Conservation (phyloP, 768 basidiomycete species). For the Melanogaster broomeanus region DNA sequence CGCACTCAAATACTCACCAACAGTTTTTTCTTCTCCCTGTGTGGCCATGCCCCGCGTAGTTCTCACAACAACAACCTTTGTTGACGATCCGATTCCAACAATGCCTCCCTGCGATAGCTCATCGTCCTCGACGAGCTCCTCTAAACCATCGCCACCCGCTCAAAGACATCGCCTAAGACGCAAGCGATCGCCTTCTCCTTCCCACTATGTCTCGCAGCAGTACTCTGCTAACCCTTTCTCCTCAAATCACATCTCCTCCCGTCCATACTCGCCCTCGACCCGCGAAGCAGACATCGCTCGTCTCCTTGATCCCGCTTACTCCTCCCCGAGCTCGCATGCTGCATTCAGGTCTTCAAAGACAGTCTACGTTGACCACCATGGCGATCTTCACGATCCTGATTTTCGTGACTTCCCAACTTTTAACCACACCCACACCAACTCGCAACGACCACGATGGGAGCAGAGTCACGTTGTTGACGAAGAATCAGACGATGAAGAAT, state of each 20-base stretch:
- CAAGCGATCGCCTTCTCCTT: slow-evolving; percentile 29
- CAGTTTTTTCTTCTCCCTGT: background rate
- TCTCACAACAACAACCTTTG: background rate
- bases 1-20: background rate
- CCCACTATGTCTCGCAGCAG: slow-evolving; percentile 18
- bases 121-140: slow-evolving; percentile 17
- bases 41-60: slow-evolving; percentile 2
- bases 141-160: slow-evolving; percentile 15
- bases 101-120: slow-evolving; percentile 21
- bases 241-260: slow-evolving; percentile 10
- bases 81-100: slow-evolving; percentile 5
- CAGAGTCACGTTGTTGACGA: slow-evolving; percentile 30
- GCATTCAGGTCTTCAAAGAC: slow-evolving; percentile 22
- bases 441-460: slow-evolving; percentile 38
- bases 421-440: slow-evolving; percentile 13
- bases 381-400: slow-evolving; percentile 68
- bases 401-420: slow-evolving; percentile 61
- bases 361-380: slow-evolving; percentile 61
- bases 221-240: slow-evolving; percentile 7
- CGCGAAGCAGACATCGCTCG: slow-evolving; percentile 57
- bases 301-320: slow-evolving; percentile 65
- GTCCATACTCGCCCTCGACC: slow-evolving; percentile 37
- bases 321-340: slow-evolving; percentile 33
- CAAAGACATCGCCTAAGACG: slow-evolving; percentile 25
- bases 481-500: slow-evolving; percentile 32